Evolutionary conservation across 306 rosid species (phyloP).

Genomic region (Nissolia schottii): DNA sequence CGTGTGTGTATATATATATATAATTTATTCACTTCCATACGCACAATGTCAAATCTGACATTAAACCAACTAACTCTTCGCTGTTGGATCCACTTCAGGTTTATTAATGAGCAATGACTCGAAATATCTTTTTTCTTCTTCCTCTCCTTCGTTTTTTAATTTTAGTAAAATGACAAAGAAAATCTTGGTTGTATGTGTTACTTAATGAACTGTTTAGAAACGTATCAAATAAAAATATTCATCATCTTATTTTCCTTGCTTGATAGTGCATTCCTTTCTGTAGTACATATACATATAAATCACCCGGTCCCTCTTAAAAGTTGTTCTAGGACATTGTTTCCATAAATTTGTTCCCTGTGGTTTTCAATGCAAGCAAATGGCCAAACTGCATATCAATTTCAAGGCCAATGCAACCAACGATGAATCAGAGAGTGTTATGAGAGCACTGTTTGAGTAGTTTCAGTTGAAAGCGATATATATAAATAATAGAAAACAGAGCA

Average conservation of each 20-base stretch:
- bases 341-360: background rate
- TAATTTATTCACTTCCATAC: background rate
- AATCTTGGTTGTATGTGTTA: background rate
- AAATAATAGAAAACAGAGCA: constrained; percentile 10
- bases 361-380: background rate
- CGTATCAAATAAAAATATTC: background rate
- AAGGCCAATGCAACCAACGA: background rate
- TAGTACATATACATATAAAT: background rate
- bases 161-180: background rate
- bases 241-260: background rate
- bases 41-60: background rate
- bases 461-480: background rate
- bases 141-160: background rate
- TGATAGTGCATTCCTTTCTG: background rate
- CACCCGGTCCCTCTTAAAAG: background rate
- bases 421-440: background rate
- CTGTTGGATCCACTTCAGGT: background rate
- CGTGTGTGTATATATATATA: too few species aligned
- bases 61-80: background rate
- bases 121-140: too few species aligned
- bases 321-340: background rate
- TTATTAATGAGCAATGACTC: too few species aligned
- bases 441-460: background rate
- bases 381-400: background rate
- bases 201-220: background rate